Base-by-base conservation (phyloP, 305 asterid species). In the Fraxinus greggii region DNA sequence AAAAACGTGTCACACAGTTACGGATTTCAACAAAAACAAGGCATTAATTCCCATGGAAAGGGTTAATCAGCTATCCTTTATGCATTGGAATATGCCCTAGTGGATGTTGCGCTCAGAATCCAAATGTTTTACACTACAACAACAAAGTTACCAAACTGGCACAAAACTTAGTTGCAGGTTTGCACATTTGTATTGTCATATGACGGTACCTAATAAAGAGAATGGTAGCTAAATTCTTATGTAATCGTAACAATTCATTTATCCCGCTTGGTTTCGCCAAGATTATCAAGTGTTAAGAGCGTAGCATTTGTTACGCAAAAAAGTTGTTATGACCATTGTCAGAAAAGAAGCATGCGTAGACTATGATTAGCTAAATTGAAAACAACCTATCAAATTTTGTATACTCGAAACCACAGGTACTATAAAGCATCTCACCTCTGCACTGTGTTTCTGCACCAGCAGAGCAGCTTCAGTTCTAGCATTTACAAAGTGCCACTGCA, bases 401-500 rank as follows among this genome's bases (percentile, higher is more conserved):
- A 86, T 12, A 77, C 45, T 36, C 73, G 69, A 33, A 21, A 70
- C 69, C 13, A 70, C 32, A 33, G 28, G n/a, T 31, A 76, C 7
- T 65, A 51, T 6, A 61, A 77, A 79, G 81, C 73, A 45, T 81
- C 88, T 86, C 83, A 96, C 99, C 97, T 97, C 93, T 56, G 92
- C 93, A 85, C 87, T 87, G 82, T 84, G 92, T 89, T 88, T 90
- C 93, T 94, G 99, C 83, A 88, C 92, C 73, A 85, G 84, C 86
- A 91, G 86, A 81, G 90, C 87, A 54, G 90, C 96, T 87, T 94
- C 98, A 61, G 89, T 91, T 84, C 91, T 90, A 82, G 99, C 97
- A 83, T 91, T 93, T 75, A 89, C 96, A 84, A 94, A 92, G 83
- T 98, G 93, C 98, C 98, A 94, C 83, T 97, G 99, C 87, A 97